A percentile compares a stretch with the other conserved stretches of the same genome.
Conservation (phyloP, 139 green algal genomes). For the Diplosphaera chodatii region DNA sequence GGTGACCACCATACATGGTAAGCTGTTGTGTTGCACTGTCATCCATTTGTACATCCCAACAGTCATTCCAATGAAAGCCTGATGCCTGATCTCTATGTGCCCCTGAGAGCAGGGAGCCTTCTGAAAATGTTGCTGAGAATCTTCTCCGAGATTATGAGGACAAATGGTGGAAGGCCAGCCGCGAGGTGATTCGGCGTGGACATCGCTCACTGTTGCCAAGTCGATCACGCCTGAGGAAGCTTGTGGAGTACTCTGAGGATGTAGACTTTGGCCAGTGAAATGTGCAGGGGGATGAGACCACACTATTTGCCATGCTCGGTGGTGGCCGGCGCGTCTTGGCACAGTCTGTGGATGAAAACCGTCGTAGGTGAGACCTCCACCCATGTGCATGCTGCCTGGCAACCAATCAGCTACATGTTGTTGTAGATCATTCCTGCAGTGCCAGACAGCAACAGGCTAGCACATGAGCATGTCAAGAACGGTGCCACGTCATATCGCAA, state of each 20-base stretch:
- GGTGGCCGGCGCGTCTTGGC: slow-evolving; percentile 50
- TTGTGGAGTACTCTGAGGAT: neutral
- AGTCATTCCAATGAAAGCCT: neutral
- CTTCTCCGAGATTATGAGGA: slow-evolving; percentile 78
- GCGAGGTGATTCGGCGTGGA: slow-evolving; percentile 37
- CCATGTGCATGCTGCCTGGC: too few species aligned
- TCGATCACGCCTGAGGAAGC: neutral
- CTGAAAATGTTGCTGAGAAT: slow-evolving; percentile 72
- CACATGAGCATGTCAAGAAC: too few species aligned
- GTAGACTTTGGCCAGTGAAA: too few species aligned
- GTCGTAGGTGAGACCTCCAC: slow-evolving; percentile 54
- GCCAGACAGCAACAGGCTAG: too few species aligned
- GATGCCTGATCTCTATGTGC: too few species aligned
- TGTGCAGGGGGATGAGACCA: slow-evolving; percentile 57
- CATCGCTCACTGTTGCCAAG: neutral
- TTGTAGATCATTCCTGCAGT: too few species aligned
- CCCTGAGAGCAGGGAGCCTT: slow-evolving; percentile 63
- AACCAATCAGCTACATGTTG: too few species aligned
- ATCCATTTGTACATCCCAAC: neutral
- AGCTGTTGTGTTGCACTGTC: neutral
- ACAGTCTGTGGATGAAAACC: slow-evolving; percentile 61
- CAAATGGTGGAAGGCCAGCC: slow-evolving; percentile 70
- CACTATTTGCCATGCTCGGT: slow-evolving; percentile 52
- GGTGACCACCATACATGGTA: slow-evolving; percentile 39
- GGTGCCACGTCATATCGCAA: too few species aligned